These are phyloP conservation scores for Tephrocybe sp. DNA, from an alignment of 768 basidiomycete genomes.

Conservation along the genomic window DNA sequence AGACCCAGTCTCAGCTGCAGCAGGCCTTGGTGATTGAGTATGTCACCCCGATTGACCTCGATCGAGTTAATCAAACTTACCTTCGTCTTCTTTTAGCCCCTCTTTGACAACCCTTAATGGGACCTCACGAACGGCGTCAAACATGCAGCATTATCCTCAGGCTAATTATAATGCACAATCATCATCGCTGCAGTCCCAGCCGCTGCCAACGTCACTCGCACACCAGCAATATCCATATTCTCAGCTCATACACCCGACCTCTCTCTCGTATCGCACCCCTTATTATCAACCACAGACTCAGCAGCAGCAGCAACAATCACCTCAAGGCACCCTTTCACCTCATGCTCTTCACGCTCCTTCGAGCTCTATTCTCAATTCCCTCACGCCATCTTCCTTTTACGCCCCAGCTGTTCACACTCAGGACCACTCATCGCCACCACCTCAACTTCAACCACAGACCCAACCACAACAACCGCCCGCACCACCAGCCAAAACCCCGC, in stretches of 20 bases:
- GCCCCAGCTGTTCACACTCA: slow-evolving; percentile 5
- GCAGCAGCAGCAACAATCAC: slow-evolving; percentile 32
- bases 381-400: slow-evolving; percentile 35
- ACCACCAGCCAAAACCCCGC: slow-evolving; percentile 35
- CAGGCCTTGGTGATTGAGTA: slow-evolving; percentile 71
- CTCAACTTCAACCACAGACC: slow-evolving; percentile 18
- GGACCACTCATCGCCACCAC: neutral
- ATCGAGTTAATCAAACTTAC: slow-evolving; percentile 14
- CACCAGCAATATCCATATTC: slow-evolving; percentile 39
- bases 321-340: slow-evolving; percentile 70
- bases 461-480: slow-evolving; percentile 20
- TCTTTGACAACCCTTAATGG: slow-evolving; percentile 59
- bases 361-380: slow-evolving; percentile 39
- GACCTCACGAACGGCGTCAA: slow-evolving; percentile 26
- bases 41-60: slow-evolving; percentile 27
- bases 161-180: slow-evolving; percentile 38
- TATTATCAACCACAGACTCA: slow-evolving; percentile 29
- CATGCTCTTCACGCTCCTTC: slow-evolving; percentile 66
- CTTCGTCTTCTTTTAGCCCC: slow-evolving; percentile 40
- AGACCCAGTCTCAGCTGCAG: slow-evolving; percentile 26
- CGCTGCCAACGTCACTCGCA: slow-evolving; percentile 38
- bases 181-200: slow-evolving; percentile 25
- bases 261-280: slow-evolving; percentile 21
- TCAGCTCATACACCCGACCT: slow-evolving; percentile 37
- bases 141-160: slow-evolving; percentile 43